Evolutionary conservation across 495 filamentous ascomycete genomes (phyloP), one percentile per base, ranked within the genome.

Genomic region (Aspergillus cavernicola): DNA sequence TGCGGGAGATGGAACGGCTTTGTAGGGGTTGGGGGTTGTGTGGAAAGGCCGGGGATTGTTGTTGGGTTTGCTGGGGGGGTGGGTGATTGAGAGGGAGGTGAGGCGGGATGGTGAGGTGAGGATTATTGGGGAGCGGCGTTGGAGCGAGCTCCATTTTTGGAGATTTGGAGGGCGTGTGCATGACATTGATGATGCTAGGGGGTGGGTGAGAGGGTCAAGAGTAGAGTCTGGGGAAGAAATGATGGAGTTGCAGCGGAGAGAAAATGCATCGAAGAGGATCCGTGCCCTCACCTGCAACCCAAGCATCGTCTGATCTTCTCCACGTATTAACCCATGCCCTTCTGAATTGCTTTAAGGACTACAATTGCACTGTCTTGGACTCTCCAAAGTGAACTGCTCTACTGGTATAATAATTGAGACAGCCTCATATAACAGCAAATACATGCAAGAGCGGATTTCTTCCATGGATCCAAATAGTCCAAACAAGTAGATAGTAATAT

Each of bases 401-500:
- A n/a, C n/a, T n/a, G n/a, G n/a, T n/a, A n/a, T n/a, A n/a, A n/a
- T n/a, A n/a, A n/a, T n/a, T n/a, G n/a, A n/a, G n/a, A n/a, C n/a
- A n/a, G n/a, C n/a, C n/a, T n/a, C n/a, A n/a, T n/a, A n/a, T 20
- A 43, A 19, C 13, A 16, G 32, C 6, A 26, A 44, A 44, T 11
- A 15, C 20, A 52, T 15, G 12, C 41, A 6, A 26, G 11, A 22
- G 29, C 35, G 16, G 35, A 19, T 24, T 35, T 43, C 26, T 35
- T 18, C 23, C 62, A 55, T 63, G 52, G 61, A 67, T 62, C 62
- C 63, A 65, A 64, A 57, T 62, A 62, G 64, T 68, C 61, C 61
- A 64, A 65, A 62, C 50, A 65, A 62, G 59, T 65, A 68, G 65
- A 66, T 66, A 63, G 71, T 74, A 75, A 73, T 75, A 66, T 75